Percentiles rank a stretch among this genome's conserved stretches.
Evolutionary conservation across 2,329 filamentous ascomycete genomes (phyloP).

Genomic region (Triangularia verruculosa): DNA sequence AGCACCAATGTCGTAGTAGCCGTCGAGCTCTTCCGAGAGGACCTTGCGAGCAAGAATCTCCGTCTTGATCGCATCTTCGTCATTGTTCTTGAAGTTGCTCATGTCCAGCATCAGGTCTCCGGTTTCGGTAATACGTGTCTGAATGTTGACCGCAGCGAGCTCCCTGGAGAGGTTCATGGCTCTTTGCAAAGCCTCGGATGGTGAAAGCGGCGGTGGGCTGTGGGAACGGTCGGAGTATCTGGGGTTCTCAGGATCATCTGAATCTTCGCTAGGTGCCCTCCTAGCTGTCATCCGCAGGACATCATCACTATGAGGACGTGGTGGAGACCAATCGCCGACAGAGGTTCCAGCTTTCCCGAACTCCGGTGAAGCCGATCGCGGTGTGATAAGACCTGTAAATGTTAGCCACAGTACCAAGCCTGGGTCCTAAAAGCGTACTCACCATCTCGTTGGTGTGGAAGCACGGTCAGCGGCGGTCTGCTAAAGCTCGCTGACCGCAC

Average conservation of each 20-base stretch:
- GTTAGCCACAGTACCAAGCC: constrained; percentile 16
- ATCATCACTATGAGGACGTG: constrained; percentile 54
- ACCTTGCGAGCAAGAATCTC: constrained; percentile 94
- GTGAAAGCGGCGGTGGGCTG: constrained; percentile 73
- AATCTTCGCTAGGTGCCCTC: constrained; percentile 35
- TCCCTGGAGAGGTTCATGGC: constrained; percentile 83
- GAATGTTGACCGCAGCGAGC: constrained; percentile 86
- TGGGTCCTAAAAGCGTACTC: constrained; percentile 3
- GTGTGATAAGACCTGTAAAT: constrained; percentile 47
- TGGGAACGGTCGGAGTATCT: constrained; percentile 57
- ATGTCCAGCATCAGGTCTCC: constrained; percentile 98
- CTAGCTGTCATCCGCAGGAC: constrained; percentile 49
- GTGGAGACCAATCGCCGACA: constrained; percentile 51
- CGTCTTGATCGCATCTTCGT: constrained; percentile 85
- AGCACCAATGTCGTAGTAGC: constrained; percentile 92
- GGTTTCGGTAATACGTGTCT: constrained; percentile 83
- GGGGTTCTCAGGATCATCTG: constrained; percentile 38
- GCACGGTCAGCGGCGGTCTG: constrained; percentile 45
- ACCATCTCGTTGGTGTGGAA: constrained; percentile 40
- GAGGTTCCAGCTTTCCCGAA: constrained; percentile 44
- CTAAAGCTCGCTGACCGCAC: constrained; percentile 37
- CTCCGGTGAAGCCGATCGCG: constrained; percentile 53
- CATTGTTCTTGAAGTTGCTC: constrained; percentile 92
- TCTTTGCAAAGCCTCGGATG: constrained; percentile 74
- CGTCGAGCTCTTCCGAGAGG: constrained; percentile 86